Evolutionary conservation across 2,329 filamentous ascomycete species (phyloP), one percentile per base, ranked within the genome.

Genomic region (Septoria linicola): DNA sequence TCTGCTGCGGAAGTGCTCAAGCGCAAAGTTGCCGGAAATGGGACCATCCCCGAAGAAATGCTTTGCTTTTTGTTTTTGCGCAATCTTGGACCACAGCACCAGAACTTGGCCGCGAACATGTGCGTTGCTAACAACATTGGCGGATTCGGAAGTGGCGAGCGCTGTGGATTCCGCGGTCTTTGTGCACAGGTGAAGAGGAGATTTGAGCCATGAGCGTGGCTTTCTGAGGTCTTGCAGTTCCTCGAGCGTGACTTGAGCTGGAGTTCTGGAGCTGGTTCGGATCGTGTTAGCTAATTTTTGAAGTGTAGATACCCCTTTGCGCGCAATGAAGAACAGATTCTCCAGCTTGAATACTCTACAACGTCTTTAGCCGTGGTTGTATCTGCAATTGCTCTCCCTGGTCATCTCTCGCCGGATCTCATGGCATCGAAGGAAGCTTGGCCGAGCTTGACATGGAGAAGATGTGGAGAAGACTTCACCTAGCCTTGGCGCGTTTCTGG

Each of bases 51-150:
- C 2, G 65, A 68, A 25, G 62, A 66, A 36, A 55, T 61, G 42
- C 43, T 67, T 8, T 63, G 60, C 36, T 63, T 68, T 21, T 47
- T 66, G 30, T 67, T 68, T 45, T 30, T 68, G 54, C 54, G 53
- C n/a, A 59, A 59, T 41, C 37, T 68, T 20, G 62, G 60, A 3
- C 48, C 49, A 14, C 57, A 61, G 21, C 61, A 57, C 31, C 50
- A 58, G 44, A 45, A 50, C 14, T 57, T 63, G 59, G 60, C 58
- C 4, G 58, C 59, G 2, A 59, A 49, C 19, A 20, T 67, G 40
- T 63, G 60, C 39, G 57, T 56, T 55, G 66, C 61, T 39, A 61
- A 61, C 21, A 67, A 68, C 50, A 55, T 68, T 41, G 65, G 58
- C 11, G 66, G 66, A 2, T 67, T 66, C 37, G 66, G 66, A 4